A percentile compares a stretch with the other conserved stretches of the same genome.
Conservation (phyloP, 305 asterid genomes). For the Stenogyne calaminthoides region DNA sequence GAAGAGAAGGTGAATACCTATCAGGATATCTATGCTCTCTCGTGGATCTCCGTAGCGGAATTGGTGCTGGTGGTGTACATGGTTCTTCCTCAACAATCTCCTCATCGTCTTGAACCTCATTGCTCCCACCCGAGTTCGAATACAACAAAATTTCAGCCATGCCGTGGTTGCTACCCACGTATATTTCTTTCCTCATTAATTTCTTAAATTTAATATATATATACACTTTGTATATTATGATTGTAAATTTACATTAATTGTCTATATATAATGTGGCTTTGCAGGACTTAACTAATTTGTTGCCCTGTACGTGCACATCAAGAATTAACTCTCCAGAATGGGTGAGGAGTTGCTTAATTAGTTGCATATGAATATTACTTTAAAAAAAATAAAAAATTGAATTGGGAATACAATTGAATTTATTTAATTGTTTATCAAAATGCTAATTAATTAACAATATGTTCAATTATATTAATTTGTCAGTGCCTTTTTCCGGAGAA, state of each 20-base stretch:
- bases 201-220: neutral
- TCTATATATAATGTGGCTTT: neutral
- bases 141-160: constrained; percentile 13
- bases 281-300: constrained; percentile 29
- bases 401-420: no score
- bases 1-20: no score
- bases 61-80: no score
- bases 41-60: no score
- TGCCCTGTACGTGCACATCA: constrained; percentile 45
- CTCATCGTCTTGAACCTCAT: no score
- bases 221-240: no score
- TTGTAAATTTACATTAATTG: neutral
- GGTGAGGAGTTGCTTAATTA: constrained; percentile 31
- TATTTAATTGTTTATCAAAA: neutral
- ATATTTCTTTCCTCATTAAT: neutral
- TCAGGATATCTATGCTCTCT: no score
- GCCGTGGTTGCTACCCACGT: constrained; percentile 33
- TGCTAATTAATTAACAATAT: neutral
- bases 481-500: constrained; percentile 56
- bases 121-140: no score
- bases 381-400: no score
- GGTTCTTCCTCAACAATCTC: no score
- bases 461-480: neutral
- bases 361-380: neutral
- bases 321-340: constrained; percentile 35